A percentile compares a stretch with the other conserved stretches of the same genome.
Evolutionary conservation across 495 filamentous ascomycete genomes (phyloP).

Genomic region (Penicillium soppii): DNA sequence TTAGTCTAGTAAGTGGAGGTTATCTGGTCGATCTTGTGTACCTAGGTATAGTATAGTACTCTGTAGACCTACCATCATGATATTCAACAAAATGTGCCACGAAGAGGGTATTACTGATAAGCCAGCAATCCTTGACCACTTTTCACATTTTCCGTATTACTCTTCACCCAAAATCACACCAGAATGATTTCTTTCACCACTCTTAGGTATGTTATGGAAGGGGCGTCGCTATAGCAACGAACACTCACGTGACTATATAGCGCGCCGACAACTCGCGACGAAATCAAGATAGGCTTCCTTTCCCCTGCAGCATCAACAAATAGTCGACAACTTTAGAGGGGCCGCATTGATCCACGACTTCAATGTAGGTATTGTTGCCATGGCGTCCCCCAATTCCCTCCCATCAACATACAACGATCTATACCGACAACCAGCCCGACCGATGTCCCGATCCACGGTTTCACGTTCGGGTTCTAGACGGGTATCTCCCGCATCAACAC

Average conservation of each 20-base stretch:
- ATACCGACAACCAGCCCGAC: conserved; percentile 37
- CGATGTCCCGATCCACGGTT: conserved; percentile 42
- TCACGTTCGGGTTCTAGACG: conserved; percentile 44
- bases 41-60: too few relatives aligned
- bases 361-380: conserved; percentile 33
- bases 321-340: conserved; percentile 24
- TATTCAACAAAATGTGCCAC: too few relatives aligned
- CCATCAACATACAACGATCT: conserved; percentile 38
- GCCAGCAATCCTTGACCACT: too few relatives aligned
- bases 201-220: conserved; percentile 17
- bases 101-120: too few relatives aligned
- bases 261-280: conserved; percentile 20
- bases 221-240: conserved; percentile 21
- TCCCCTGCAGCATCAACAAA: conserved; percentile 25
- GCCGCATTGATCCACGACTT: conserved; percentile 32
- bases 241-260: conserved; percentile 16
- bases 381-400: conserved; percentile 41
- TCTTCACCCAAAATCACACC: neutral
- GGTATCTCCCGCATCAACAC: conserved; percentile 34
- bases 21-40: neutral
- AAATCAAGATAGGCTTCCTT: conserved; percentile 19
- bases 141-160: neutral
- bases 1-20: neutral
- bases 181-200: neutral
- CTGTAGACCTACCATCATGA: too few relatives aligned